phyloP scores from a whole-genome alignment of 768 basidiomycete genomes.

The Xerocomellus amylosporus region DNA sequence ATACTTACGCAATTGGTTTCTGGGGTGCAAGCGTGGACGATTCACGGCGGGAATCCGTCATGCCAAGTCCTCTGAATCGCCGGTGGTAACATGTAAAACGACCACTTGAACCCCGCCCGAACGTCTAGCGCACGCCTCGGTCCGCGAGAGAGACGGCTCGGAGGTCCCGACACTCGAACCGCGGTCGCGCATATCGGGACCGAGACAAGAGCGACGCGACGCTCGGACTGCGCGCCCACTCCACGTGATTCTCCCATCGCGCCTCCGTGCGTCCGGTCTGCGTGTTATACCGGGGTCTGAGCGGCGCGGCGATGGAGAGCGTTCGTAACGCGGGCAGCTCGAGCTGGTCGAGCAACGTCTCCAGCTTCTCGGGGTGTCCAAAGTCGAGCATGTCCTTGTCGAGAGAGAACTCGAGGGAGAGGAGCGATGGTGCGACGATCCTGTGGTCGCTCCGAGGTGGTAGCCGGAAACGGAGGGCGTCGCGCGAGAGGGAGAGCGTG shows the following conservation, averaged over 20 bases:
- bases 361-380: conserved; percentile 17
- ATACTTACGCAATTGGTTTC: neutral
- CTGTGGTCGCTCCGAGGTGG: conserved; percentile 2
- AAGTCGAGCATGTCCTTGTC: conserved; percentile 21
- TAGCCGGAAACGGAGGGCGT: conserved; percentile 8
- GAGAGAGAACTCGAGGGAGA: conserved; percentile 17
- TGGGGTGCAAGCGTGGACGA: neutral
- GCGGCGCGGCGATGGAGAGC: conserved; percentile 10
- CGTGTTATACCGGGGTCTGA: neutral
- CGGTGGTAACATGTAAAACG: neutral
- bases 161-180: conserved; percentile 8
- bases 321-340: conserved; percentile 20
- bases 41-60: neutral
- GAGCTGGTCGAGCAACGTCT: conserved; percentile 19
- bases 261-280: neutral
- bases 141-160: neutral
- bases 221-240: conserved; percentile 17
- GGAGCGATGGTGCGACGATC: conserved; percentile 6
- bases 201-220: conserved; percentile 15
- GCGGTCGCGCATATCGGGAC: conserved; percentile 3
- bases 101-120: neutral
- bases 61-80: neutral
- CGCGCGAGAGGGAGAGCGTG: conserved; percentile 9
- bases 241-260: neutral
- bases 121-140: neutral